A percentile compares a stretch with the other conserved stretches of the same genome.
Conservation (phyloP, 2,329 filamentous ascomycete genomes). For the Ophiosphaerella herpotricha region DNA sequence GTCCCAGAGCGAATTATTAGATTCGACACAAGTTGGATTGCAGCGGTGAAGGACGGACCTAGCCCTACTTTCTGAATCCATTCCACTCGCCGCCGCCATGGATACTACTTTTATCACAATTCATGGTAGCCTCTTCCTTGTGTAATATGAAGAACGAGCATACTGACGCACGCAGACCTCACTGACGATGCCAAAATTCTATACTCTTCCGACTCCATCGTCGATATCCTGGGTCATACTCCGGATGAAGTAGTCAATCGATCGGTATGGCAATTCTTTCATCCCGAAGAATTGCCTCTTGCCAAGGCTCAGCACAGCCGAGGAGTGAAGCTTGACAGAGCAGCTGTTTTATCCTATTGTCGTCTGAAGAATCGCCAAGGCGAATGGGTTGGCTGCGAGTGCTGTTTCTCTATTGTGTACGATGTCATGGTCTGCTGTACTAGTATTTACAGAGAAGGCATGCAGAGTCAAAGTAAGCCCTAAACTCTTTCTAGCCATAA, state of each 20-base stretch:
- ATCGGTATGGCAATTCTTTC: conserved; percentile 86
- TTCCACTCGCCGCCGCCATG: conserved; percentile 41
- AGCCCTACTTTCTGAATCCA: not conserved
- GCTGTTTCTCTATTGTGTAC: conserved; percentile 86
- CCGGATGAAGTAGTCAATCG: conserved; percentile 75
- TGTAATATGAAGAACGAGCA: conserved; percentile 5
- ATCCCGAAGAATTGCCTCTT: conserved; percentile 77
- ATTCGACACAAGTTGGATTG: conserved; percentile 38
- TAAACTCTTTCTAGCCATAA: not conserved
- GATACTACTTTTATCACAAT: conserved; percentile 91
- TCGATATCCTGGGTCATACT: conserved; percentile 79
- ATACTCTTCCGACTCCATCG: conserved; percentile 81
- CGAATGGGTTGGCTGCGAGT: conserved; percentile 79
- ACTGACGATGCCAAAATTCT: conserved; percentile 76
- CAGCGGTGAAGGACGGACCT: conserved; percentile 17
- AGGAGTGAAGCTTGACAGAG: conserved; percentile 79
- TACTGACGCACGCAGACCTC: conserved; percentile 61
- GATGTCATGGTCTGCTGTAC: conserved; percentile 86
- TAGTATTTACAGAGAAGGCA: conserved; percentile 72
- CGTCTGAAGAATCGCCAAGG: conserved; percentile 70
- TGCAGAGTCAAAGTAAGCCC: conserved; percentile 73
- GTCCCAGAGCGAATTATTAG: conserved; percentile 45
- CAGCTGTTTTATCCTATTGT: conserved; percentile 81
- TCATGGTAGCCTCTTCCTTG: conserved; percentile 65
- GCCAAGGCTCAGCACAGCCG: conserved; percentile 74